Evolutionary conservation across 2,329 filamentous ascomycete genomes (phyloP).

Genomic region (Drechslerella coelobrocha): DNA sequence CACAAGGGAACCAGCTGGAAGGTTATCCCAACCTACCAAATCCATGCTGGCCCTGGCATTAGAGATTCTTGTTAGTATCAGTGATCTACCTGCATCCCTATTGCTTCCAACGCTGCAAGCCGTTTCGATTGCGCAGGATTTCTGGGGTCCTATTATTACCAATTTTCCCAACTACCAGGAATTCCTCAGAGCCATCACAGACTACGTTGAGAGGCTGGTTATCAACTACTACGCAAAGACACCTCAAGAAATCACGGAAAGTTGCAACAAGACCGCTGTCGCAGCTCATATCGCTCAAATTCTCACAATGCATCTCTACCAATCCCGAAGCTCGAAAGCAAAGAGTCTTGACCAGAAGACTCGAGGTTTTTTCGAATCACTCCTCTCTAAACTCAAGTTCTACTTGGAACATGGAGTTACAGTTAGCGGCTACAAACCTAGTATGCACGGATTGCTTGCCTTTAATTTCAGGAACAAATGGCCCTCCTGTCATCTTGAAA

Average conservation of each 20-base stretch:
- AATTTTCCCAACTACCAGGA: slow-evolving; percentile 74
- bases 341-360: slow-evolving; percentile 70
- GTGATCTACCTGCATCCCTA: slow-evolving; percentile 69
- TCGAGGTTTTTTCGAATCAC: slow-evolving; percentile 69
- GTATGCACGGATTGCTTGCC: slow-evolving; percentile 82
- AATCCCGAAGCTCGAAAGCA: slow-evolving; percentile 64
- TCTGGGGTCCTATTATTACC: slow-evolving; percentile 93
- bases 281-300: slow-evolving; percentile 86
- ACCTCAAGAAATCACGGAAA: slow-evolving; percentile 58
- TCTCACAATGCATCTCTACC: slow-evolving; percentile 88
- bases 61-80: slow-evolving; percentile 71
- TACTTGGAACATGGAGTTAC: slow-evolving; percentile 78
- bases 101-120: slow-evolving; percentile 83
- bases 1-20: slow-evolving; percentile 58
- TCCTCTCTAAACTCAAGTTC: slow-evolving; percentile 79
- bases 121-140: slow-evolving; percentile 84
- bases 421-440: slow-evolving; percentile 83
- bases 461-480: slow-evolving; percentile 84
- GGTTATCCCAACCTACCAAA: slow-evolving; percentile 59
- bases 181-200: slow-evolving; percentile 75
- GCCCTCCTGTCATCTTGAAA: slow-evolving; percentile 72
- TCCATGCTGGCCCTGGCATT: slow-evolving; percentile 79
- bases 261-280: slow-evolving; percentile 60
- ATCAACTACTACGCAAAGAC: slow-evolving; percentile 54
- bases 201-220: slow-evolving; percentile 65